Conservation (phyloP, 2,329 filamentous ascomycete species). For the Eutypella sp. region DNA sequence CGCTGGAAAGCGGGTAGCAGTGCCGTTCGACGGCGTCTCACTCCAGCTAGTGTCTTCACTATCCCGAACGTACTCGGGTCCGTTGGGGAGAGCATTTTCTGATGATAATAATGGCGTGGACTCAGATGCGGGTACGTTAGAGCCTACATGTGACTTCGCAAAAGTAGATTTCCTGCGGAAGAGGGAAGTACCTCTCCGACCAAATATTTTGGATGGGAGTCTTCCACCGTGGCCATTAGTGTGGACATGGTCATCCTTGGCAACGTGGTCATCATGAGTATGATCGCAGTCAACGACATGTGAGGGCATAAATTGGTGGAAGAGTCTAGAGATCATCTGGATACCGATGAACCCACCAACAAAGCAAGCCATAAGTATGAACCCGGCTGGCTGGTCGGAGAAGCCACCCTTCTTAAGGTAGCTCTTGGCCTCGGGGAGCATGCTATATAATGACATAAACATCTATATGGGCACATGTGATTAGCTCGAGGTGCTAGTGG, state of each 20-base stretch:
- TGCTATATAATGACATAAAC: slow-evolving; percentile 87
- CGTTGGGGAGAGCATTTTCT: slow-evolving; percentile 19
- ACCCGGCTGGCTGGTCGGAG: slow-evolving; percentile 60
- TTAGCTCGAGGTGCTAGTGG: too few species aligned
- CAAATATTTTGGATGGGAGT: slow-evolving; percentile 19
- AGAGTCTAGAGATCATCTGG: slow-evolving; percentile 63
- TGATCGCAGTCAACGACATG: slow-evolving; percentile 80
- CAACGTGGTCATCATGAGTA: slow-evolving; percentile 56
- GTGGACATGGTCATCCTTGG: slow-evolving; percentile 23
- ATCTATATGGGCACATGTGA: slow-evolving; percentile 55
- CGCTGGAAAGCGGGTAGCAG: neutral
- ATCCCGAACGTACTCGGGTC: slow-evolving; percentile 18
- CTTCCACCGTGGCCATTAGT: slow-evolving; percentile 16
- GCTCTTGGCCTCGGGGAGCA: slow-evolving; percentile 79
- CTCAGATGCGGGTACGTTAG: slow-evolving; percentile 30
- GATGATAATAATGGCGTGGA: slow-evolving; percentile 43
- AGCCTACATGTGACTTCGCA: slow-evolving; percentile 8
- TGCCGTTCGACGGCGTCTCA: slow-evolving; percentile 13
- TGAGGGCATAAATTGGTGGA: slow-evolving; percentile 71
- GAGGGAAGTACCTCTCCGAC: slow-evolving; percentile 11
- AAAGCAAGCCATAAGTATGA: slow-evolving; percentile 66
- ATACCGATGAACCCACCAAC: slow-evolving; percentile 70
- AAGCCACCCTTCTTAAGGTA: slow-evolving; percentile 70
- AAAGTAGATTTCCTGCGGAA: slow-evolving; percentile 6
- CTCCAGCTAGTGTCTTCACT: slow-evolving; percentile 21